Conservation (phyloP, 495 filamentous ascomycete species). For the Aspergillus saccharolyticus region DNA sequence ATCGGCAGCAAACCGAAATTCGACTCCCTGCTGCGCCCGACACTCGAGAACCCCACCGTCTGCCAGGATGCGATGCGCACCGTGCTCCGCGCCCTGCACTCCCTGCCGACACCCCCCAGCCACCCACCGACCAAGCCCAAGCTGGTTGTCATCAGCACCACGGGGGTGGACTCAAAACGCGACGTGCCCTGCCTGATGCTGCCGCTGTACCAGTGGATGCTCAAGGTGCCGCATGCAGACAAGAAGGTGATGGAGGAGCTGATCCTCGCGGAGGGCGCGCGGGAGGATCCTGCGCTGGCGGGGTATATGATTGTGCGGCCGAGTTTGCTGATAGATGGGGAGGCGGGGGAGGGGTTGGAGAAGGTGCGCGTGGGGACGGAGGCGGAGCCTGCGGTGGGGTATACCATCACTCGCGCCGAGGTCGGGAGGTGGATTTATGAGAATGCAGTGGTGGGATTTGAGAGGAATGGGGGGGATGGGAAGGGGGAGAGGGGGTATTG, state of each 20-base stretch:
- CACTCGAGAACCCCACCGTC: conserved; percentile 51
- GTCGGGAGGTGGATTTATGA: conserved; percentile 37
- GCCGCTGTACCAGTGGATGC: conserved; percentile 47
- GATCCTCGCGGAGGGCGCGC: conserved; percentile 28
- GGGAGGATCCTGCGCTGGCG: conserved; percentile 14
- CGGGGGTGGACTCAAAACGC: conserved; percentile 40
- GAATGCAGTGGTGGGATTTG: conserved; percentile 14
- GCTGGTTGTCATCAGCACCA: conserved; percentile 48
- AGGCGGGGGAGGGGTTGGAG: conserved; percentile 19
- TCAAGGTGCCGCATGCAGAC: conserved; percentile 51
- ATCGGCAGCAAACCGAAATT: conserved; percentile 30
- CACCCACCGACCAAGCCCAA: conserved; percentile 34
- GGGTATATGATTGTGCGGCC: conserved; percentile 47
- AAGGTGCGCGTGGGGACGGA: conserved; percentile 39
- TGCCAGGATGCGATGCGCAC: conserved; percentile 47
- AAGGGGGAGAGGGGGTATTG: neutral
- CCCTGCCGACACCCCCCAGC: conserved; percentile 14
- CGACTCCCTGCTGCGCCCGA: conserved; percentile 20
- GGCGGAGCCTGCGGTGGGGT: conserved; percentile 38
- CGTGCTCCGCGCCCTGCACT: conserved; percentile 40
- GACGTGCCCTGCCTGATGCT: conserved; percentile 49
- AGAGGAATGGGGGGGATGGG: neutral
- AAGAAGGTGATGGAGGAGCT: conserved; percentile 56
- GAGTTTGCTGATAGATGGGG: conserved; percentile 32
- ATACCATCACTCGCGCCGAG: conserved; percentile 38